Conservation (phyloP, 2,329 filamentous ascomycete species). For the Trichoderma atrobrunneum region DNA sequence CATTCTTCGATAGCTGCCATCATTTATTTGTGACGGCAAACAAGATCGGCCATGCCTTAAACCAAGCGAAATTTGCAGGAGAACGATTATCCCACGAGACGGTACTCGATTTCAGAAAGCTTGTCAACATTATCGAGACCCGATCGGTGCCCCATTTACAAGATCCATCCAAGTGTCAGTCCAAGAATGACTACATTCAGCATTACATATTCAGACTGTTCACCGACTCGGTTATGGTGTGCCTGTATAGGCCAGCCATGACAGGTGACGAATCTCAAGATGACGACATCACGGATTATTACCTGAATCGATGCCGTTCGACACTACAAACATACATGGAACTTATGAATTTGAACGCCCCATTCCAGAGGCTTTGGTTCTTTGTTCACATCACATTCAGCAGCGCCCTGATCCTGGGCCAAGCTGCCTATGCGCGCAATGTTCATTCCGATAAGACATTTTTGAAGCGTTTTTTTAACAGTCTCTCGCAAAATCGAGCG, state of each 20-base stretch:
- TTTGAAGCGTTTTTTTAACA: constrained; percentile 3
- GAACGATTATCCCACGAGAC: not conserved
- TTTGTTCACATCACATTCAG: constrained; percentile 12
- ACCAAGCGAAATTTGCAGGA: not conserved
- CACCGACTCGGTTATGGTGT: constrained; percentile 1
- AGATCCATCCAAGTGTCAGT: not conserved
- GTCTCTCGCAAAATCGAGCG: not conserved
- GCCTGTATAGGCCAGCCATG: not conserved
- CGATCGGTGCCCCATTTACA: constrained; percentile 7
- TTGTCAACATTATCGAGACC: constrained; percentile 1
- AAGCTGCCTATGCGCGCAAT: not conserved
- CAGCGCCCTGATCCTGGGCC: not conserved
- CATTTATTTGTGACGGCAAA: constrained; percentile 8
- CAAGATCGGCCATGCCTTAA: not conserved
- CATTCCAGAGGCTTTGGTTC: constrained; percentile 3
- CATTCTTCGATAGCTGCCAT: constrained; percentile 3
- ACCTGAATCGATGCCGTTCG: constrained; percentile 2
- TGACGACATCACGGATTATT: not conserved
- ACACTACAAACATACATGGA: constrained; percentile 5
- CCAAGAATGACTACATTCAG: constrained; percentile 5
- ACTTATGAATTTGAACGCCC: not conserved
- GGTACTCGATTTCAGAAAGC: not conserved
- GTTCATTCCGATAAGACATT: not conserved
- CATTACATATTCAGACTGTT: constrained; percentile 4
- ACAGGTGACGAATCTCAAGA: not conserved